Conservation (phyloP, 169 alveolate genomes). For the Plasmodium knowlesi region DNA sequence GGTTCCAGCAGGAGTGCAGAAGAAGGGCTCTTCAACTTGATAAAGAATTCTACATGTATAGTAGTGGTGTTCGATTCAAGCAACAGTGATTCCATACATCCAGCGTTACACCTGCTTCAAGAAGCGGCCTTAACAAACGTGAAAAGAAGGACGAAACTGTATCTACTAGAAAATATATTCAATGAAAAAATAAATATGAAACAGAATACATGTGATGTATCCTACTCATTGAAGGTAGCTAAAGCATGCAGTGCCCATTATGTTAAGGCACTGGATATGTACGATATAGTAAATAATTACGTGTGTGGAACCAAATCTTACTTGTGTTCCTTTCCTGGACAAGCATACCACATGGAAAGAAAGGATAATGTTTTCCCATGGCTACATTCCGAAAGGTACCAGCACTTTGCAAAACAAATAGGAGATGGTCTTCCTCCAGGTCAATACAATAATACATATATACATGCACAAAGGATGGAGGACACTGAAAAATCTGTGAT, state of each 20-base stretch:
- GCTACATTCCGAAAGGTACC: background rate
- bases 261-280: slow-evolving; percentile 51
- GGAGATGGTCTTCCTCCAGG: background rate
- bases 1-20: slow-evolving; percentile 15
- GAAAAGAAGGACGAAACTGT: slow-evolving; percentile 35
- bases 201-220: slow-evolving; percentile 19
- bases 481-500: background rate
- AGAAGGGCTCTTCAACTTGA: slow-evolving; percentile 30
- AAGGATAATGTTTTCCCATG: background rate
- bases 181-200: slow-evolving; percentile 62
- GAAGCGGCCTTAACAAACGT: slow-evolving; percentile 70
- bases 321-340: background rate
- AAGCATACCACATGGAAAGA: background rate
- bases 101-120: slow-evolving; percentile 64
- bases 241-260: slow-evolving; percentile 65
- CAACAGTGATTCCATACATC: slow-evolving; percentile 35
- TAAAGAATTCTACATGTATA: slow-evolving; percentile 45
- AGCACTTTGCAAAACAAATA: background rate
- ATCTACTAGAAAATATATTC: slow-evolving; percentile 48
- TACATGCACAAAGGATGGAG: background rate
- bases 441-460: background rate
- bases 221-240: slow-evolving; percentile 27
- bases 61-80: slow-evolving; percentile 61
- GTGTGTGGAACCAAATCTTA: background rate
- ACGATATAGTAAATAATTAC: slow-evolving; percentile 46